Percentiles rank a stretch among this genome's conserved stretches.
Evolutionary conservation across 2,329 filamentous ascomycete genomes (phyloP).

Genomic region (Gaeumannomyces sp.): DNA sequence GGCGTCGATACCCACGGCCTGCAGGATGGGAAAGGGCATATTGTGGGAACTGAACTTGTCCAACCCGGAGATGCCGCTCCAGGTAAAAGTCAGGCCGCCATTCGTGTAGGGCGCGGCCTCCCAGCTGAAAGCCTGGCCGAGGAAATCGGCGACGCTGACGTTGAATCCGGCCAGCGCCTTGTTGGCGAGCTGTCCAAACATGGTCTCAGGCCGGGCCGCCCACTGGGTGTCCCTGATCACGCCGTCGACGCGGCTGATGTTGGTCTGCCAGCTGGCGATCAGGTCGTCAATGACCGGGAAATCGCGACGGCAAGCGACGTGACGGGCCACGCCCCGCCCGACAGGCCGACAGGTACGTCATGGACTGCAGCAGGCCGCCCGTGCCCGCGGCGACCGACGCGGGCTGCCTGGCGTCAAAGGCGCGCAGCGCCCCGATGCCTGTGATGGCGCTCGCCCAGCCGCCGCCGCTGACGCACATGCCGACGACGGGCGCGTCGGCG

Average conservation of each 20-base stretch:
- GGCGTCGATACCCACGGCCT: neutral
- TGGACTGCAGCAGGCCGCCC: neutral
- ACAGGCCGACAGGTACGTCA: constrained; percentile 1
- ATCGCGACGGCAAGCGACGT: neutral
- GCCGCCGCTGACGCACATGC: constrained; percentile 1
- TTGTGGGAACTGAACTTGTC: neutral
- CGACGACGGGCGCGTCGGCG: neutral
- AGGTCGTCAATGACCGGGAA: neutral
- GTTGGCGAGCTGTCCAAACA: neutral
- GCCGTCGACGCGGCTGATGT: neutral
- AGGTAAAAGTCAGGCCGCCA: neutral
- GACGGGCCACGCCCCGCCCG: neutral
- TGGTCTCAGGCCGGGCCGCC: neutral
- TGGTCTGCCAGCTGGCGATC: neutral
- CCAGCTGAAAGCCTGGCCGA: constrained; percentile 2
- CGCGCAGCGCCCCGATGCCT: neutral
- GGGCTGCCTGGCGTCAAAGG: neutral
- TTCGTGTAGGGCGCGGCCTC: neutral
- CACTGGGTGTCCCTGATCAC: neutral
- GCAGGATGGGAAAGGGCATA: constrained; percentile 1
- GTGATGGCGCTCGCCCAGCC: neutral
- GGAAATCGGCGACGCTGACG: constrained; percentile 1
- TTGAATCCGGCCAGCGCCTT: neutral
- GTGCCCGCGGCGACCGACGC: neutral
- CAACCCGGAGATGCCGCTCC: neutral